Evolutionary conservation across 371 early-diverging fungal species (phyloP).

Genomic region (Syncephalastrum contaminatum): DNA sequence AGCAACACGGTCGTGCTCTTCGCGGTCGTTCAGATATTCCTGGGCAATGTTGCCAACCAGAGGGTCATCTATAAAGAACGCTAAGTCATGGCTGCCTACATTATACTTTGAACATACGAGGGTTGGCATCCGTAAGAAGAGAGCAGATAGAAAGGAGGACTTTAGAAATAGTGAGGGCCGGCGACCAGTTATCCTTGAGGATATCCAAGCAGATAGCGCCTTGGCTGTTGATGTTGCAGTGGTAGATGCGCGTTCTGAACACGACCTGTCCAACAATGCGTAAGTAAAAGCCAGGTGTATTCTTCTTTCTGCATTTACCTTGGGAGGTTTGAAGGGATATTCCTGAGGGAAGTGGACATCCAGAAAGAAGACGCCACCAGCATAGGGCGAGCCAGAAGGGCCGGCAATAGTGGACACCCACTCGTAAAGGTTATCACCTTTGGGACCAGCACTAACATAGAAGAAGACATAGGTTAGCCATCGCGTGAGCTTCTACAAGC

Average conservation of each 20-base stretch:
- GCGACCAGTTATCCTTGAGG: constrained; percentile 98
- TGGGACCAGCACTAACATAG: constrained; percentile 82
- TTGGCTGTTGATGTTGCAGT: constrained; percentile 99
- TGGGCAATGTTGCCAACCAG: constrained; percentile 92
- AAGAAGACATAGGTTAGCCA: constrained; percentile 2
- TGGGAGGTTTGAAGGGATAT: constrained; percentile 99
- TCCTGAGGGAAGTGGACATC: constrained; percentile 97
- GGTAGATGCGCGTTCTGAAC: constrained; percentile 97
- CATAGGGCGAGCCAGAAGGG: constrained; percentile 78
- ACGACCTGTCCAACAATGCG: constrained; percentile 58
- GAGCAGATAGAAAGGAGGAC: constrained; percentile 98
- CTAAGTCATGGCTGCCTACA: not conserved
- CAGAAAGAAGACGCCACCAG: constrained; percentile 95
- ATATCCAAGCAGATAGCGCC: constrained; percentile 99
- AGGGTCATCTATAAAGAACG: constrained; percentile 73
- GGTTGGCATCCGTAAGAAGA: constrained; percentile 98
- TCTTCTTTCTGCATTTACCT: constrained; percentile 44
- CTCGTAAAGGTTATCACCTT: constrained; percentile 93
- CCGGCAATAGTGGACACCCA: constrained; percentile 96
- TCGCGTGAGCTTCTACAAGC: not conserved
- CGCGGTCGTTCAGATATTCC: constrained; percentile 83
- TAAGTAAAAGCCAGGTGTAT: constrained; percentile 1
- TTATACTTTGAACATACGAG: constrained; percentile 45
- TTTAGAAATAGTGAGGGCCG: constrained; percentile 97
- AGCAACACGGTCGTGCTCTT: constrained; percentile 90